Base-by-base conservation (phyloP, 1,284 basidiomycete genomes). In the Filobasidium uniguttulatum region DNA sequence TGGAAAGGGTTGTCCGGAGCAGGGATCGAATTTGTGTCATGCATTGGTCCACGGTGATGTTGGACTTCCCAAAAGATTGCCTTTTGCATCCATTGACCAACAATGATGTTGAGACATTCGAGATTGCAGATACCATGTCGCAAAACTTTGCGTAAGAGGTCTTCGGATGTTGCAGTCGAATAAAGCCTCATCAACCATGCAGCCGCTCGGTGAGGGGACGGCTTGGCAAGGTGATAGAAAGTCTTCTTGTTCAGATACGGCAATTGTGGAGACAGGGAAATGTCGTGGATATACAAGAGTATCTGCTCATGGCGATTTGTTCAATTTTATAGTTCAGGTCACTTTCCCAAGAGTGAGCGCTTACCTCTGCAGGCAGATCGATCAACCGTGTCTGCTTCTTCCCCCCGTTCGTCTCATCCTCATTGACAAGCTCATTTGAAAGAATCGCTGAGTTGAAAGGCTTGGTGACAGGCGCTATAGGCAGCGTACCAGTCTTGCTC, bases 201-300 rank as follows among this genome's bases (percentile, higher is more conserved):
- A 0, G 64, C 63, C 4, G 54, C 56, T 43, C 59, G 60, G 3
- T 49, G 52, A 1, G 61, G 36, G 2, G 61, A 55, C 1, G 56
- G 50, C 14, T 48, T 20, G 25, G 72, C 68, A 64, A 81, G 81
- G 5, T 80, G 68, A 5, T 62, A 46, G 53, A 77, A 63, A 19
- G 84, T 62, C 31, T 71, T 64, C 52, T 65, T 73, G 59, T 73
- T 81, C 20, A 74, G 70, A 38, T 70, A 68, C 0, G 83, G 82
- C n/a, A 89, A 67, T 34, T 64, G 58, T 29, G 75, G 70, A 14
- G 81, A 85, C 7, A 75, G 64, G 0, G 83, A 77, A 52, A 72
- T 74, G 9, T 81, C 71, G 54, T 86, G 80, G 22, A 88, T 74
- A 57, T 82, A 81, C 0, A 87, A 63, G 3, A 89, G 71, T 85